Conservation (phyloP, 441 rosid species). For the Erysimum cheiri region DNA sequence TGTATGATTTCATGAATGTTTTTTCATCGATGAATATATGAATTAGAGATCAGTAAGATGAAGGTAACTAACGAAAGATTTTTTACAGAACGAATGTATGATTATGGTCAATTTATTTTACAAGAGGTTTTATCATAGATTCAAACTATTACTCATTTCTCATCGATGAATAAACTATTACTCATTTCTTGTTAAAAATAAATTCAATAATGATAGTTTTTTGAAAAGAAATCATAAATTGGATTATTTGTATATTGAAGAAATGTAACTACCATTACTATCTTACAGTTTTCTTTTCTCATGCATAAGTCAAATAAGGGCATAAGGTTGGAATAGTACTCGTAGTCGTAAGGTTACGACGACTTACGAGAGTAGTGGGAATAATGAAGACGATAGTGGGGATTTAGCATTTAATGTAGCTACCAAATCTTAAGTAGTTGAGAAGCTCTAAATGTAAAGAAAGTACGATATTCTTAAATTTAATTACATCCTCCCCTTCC, state of each 20-base stretch:
- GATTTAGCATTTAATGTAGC: constrained; percentile 35
- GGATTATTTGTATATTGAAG: not conserved
- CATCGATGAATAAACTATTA: no score
- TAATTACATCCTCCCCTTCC: constrained; percentile 20
- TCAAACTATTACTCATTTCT: no score
- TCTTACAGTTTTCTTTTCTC: not conserved
- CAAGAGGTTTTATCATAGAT: not conserved
- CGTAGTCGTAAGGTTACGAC: not conserved
- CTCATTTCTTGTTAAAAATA: no score
- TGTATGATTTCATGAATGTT: no score
- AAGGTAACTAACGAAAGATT: not conserved
- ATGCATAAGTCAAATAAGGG: constrained; percentile 6
- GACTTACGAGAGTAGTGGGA: not conserved
- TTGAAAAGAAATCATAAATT: not conserved
- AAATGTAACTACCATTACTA: not conserved
- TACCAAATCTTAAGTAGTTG: constrained; percentile 40
- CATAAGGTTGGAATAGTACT: constrained; percentile 9
- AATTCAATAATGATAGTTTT: no score
- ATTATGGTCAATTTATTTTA: not conserved
- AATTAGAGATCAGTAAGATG: not conserved
- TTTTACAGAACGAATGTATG: not conserved
- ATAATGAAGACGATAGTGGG: constrained; percentile 31
- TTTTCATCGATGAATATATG: no score
- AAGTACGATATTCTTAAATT: constrained; percentile 15
- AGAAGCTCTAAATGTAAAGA: constrained; percentile 29